phyloP scores from a whole-genome alignment of 2,329 filamentous ascomycete genomes.

The Hortaea werneckii region DNA sequence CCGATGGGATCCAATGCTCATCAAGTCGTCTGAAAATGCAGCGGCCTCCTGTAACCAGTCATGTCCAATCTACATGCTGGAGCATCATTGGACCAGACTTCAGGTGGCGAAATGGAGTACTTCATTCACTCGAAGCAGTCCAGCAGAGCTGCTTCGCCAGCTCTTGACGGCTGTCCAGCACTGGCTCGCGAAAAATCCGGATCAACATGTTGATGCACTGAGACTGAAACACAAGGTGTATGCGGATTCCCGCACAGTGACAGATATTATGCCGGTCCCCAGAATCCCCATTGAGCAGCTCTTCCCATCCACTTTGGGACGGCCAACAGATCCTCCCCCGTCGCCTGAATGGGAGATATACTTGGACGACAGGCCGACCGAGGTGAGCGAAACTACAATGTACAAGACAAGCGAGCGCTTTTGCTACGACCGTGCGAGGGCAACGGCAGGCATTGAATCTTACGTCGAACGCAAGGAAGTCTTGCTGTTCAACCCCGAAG shows the following conservation, averaged over 20 bases:
- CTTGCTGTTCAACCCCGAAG: conserved; percentile 56
- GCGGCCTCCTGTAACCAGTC: conserved; percentile 19
- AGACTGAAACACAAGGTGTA: conserved; percentile 46
- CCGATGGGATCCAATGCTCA: conserved; percentile 56
- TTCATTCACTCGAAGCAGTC: conserved; percentile 29
- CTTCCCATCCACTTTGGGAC: conserved; percentile 47
- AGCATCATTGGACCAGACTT: conserved; percentile 37
- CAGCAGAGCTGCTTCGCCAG: conserved; percentile 49
- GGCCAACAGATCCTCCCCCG: conserved; percentile 13
- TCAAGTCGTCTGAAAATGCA: conserved; percentile 21
- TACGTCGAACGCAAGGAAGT: conserved; percentile 51
- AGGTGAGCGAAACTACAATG: conserved; percentile 57
- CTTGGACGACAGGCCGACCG: conserved; percentile 43
- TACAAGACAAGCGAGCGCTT: conserved; percentile 74
- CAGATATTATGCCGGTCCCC: conserved; percentile 30
- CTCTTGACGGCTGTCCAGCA: conserved; percentile 24
- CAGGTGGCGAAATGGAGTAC: conserved; percentile 36
- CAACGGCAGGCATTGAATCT: conserved; percentile 45
- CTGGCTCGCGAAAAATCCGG: conserved; percentile 24
- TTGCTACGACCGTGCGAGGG: conserved; percentile 61
- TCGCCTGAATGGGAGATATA: conserved; percentile 31
- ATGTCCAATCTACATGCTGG: conserved; percentile 30
- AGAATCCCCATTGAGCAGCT: conserved; percentile 42
- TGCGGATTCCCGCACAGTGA: conserved; percentile 34
- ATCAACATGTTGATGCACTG: conserved; percentile 21